These are phyloP conservation scores for Lepraria neglecta DNA, from an alignment of 495 filamentous ascomycete genomes.

Conservation along the genomic window DNA sequence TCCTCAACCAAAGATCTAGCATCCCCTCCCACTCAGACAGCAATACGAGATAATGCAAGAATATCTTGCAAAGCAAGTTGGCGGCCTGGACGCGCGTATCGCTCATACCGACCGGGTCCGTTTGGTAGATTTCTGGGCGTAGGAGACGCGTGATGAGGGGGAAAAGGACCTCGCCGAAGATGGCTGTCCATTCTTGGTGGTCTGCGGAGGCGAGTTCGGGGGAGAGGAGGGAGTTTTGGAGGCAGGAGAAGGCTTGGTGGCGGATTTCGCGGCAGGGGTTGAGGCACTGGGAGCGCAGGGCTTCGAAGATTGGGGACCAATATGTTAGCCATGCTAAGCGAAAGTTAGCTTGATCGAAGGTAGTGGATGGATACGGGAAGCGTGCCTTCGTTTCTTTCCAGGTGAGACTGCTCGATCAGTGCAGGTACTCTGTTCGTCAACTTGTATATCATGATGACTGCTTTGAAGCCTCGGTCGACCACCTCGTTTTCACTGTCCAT, in stretches of 20 bases:
- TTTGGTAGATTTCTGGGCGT: constrained; percentile 92
- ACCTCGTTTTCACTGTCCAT: constrained; percentile 58
- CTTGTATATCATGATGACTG: constrained; percentile 70
- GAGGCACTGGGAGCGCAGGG: constrained; percentile 79
- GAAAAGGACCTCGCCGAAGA: constrained; percentile 92
- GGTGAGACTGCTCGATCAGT: constrained; percentile 85
- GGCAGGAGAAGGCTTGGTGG: constrained; percentile 75
- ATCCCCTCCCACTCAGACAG: constrained; percentile 83
- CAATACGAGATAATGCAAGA: constrained; percentile 84
- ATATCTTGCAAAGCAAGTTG: constrained; percentile 87
- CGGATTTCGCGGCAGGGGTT: constrained; percentile 95
- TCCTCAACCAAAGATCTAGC: constrained; percentile 86
- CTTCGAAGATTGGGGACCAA: constrained; percentile 91
- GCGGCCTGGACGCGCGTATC: constrained; percentile 91
- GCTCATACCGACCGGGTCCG: constrained; percentile 88
- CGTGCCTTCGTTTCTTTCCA: constrained; percentile 77
- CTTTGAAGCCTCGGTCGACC: constrained; percentile 71
- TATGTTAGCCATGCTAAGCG: constrained; percentile 86
- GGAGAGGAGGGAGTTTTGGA: constrained; percentile 82
- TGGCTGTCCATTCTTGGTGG: constrained; percentile 86
- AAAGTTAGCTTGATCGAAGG: constrained; percentile 20
- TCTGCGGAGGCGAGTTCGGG: constrained; percentile 66
- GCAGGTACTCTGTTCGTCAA: constrained; percentile 74
- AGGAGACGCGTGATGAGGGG: constrained; percentile 84
- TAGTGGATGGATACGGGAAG: neutral